Conservation (phyloP, 371 early-diverging fungal genomes). For the Mortierella sp. region DNA sequence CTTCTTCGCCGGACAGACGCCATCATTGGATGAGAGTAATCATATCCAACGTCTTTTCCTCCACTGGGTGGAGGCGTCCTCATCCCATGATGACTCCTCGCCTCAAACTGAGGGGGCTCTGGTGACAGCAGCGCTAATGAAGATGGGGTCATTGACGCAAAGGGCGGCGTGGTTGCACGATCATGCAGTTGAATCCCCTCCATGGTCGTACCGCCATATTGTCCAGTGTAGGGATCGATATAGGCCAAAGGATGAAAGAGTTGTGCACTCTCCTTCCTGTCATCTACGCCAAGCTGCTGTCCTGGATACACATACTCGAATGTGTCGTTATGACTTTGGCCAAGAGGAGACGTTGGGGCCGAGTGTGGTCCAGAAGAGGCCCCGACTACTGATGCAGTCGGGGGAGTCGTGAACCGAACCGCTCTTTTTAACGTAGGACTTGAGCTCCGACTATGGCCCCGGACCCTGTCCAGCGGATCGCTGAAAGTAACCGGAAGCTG, state of each 20-base stretch:
- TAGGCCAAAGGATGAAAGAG: no score
- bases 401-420: slow-evolving; percentile 36
- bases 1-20: slow-evolving; percentile 16
- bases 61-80: slow-evolving; percentile 48
- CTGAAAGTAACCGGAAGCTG: slow-evolving; percentile 20
- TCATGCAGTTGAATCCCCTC: neutral
- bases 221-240: no score
- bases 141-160: neutral
- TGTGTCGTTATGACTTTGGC: slow-evolving; percentile 16
- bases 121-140: slow-evolving; percentile 7
- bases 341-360: slow-evolving; percentile 3
- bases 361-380: neutral
- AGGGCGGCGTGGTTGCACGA: neutral
- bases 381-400: neutral
- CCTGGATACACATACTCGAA: slow-evolving; percentile 27
- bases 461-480: slow-evolving; percentile 19
- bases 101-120: slow-evolving; percentile 4
- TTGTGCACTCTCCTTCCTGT: slow-evolving; percentile 21
- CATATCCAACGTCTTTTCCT: slow-evolving; percentile 24
- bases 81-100: slow-evolving; percentile 38
- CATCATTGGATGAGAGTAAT: neutral
- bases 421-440: slow-evolving; percentile 49
- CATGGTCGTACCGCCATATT: no score
- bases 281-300: slow-evolving; percentile 28
- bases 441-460: slow-evolving; percentile 38